Base-by-base conservation (phyloP, 2,329 filamentous ascomycete genomes). In the Hortaea sp. region DNA sequence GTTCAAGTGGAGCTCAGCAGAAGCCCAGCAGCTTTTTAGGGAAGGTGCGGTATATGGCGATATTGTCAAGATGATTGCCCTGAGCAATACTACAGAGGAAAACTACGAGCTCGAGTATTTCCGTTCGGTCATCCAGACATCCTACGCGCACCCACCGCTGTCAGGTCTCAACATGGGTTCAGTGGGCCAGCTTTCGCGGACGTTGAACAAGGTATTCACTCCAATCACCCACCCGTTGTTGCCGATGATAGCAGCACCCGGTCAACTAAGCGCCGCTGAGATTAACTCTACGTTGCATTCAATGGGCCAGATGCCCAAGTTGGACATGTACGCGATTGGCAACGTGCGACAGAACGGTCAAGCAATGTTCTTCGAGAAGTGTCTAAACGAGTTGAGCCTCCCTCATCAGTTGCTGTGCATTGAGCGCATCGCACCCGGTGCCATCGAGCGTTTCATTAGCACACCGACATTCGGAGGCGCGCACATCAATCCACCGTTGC, bases 31-130 rank as follows among this genome's bases (percentile, higher is more conserved):
- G 7, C 75, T 90, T 4, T 94, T 89, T 56, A 71, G 78, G 49
- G 76, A 82, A 54, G 86, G 84, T 6, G 77, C 78, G 41, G 78
- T 79, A 48, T 88, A 88, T 55, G 84, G 84, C 41, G 86, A 94
- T 63, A 86, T 94, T 47, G 82, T 94, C 60, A 94, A 92, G 47
- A 92, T 94, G 85, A 92, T 92, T 58, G 81, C 84, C 30, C 82
- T 89, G 60, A 85, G 88, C 60, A 83, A 81, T 60, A 82, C 84
- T 37, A 81, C 85, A 61, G 86, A 88, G 60, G 86, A 89, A 57
- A 92, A 94, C 65, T 92, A 94, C 61, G 86, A 94, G 67, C 75
- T 94, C 31, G 88, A 94, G 64, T 89, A 89, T 65, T 94, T 94
- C 67, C 81, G 87, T 29, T 88, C 85, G 7, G 76, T 81, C 53